A percentile compares a stretch with the other conserved stretches of the same genome.
These are phyloP conservation scores for Cladorrhinum samala DNA, from an alignment of 495 filamentous ascomycete genomes.

Conservation along the genomic window DNA sequence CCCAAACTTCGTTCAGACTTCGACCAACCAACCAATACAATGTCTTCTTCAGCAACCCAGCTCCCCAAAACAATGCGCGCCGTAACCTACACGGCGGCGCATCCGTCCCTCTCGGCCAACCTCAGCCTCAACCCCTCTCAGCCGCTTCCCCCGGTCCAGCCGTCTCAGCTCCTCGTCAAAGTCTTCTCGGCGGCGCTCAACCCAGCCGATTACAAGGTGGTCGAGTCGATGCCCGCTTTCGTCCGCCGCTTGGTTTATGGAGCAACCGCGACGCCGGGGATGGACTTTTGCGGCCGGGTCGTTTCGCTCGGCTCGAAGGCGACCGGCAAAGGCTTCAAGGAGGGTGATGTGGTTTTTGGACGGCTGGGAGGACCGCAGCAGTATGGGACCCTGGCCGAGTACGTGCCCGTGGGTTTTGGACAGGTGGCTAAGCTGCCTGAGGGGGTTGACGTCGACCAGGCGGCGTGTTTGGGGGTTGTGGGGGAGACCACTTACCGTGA, in stretches of 20 bases:
- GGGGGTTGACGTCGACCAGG: conserved; percentile 44
- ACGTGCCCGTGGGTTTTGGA: conserved; percentile 38
- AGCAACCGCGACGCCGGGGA: conserved; percentile 47
- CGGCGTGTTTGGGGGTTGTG: conserved; percentile 49
- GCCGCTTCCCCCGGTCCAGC: background rate
- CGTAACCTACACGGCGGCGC: background rate
- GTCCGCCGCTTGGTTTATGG: conserved; percentile 36
- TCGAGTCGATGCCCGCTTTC: conserved; percentile 41
- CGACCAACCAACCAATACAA: background rate
- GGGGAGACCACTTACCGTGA: conserved; percentile 51
- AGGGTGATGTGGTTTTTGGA: conserved; percentile 56
- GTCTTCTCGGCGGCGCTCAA: conserved; percentile 55
- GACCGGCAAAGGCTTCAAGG: conserved; percentile 23
- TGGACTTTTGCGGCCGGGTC: conserved; percentile 61
- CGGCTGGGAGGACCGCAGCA: conserved; percentile 26
- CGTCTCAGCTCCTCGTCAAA: conserved; percentile 44
- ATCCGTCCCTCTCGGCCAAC: background rate
- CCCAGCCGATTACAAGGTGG: conserved; percentile 65
- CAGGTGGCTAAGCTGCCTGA: conserved; percentile 42
- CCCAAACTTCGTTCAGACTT: too few species aligned
- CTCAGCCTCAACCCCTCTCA: background rate
- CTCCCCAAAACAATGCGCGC: conserved; percentile 4
- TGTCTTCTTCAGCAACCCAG: background rate
- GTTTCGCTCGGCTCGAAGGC: conserved; percentile 32
- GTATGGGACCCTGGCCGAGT: conserved; percentile 53